Base-by-base conservation (phyloP, 1,284 basidiomycete genomes). In the Pseudozyma thailandica region DNA sequence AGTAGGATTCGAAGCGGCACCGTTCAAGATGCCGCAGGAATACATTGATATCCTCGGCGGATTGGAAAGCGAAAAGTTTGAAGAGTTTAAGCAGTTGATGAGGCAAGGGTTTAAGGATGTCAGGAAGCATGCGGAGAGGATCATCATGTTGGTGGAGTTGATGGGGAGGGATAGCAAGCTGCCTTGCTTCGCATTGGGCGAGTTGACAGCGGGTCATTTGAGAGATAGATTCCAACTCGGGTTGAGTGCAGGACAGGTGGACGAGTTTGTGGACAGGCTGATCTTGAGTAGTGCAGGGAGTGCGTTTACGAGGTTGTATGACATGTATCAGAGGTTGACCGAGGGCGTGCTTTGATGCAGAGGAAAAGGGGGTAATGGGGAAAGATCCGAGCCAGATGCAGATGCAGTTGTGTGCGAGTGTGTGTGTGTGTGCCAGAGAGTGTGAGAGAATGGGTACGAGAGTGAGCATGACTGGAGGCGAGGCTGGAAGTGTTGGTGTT, bases 21-120 rank as follows among this genome's bases (percentile, higher is more conserved):
- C 96, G 1, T 99, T 99, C 87, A 99, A 99, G 84, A 85, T 98
- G 26, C 90, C 94, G n/a, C 81, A 86, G 80, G 95, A 99, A 84
- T 98, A 99, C 84, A 88, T 99, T 49, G 95, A 98, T 77, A 92
- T 99, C 38, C 87, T 99, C 42, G 96, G 95, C 21, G 96, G 96
- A 1, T 85, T 92, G 38, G 88, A 92, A 62, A 88, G 89, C 44
- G 85, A 89, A 13, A 88, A 91, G 13, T 98, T 91, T 82, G 83
- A 87, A 37, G 92, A 96, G 82, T 99, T 97, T 86, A 90, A 88
- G 78, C 86, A 87, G 68, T 85, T 97, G 51, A 97, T 98, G 85
- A 90, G 89, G 68, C 90, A 94, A 80, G 94, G 94, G 20, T 99
- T 98, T 81, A 90, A 95, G 78, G 91, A 91, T 38, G 92, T 92